A percentile compares a stretch with the other conserved stretches of the same genome.
These are phyloP conservation scores for Oxytropis ochrocephala DNA, from an alignment of 306 rosid species.

Conservation along the genomic window DNA sequence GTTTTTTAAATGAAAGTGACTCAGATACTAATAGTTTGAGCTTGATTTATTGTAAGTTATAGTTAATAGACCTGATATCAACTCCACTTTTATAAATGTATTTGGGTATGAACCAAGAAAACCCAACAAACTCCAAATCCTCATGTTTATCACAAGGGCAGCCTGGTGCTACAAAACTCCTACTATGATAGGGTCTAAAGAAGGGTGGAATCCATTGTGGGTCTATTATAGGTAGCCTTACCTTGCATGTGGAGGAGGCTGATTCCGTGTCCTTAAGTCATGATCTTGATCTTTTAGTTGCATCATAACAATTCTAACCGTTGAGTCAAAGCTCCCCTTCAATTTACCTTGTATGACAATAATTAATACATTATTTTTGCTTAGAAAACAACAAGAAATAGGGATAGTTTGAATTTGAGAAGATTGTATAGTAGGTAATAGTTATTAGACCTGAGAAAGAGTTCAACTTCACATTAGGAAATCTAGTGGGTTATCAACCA, in stretches of 20 bases:
- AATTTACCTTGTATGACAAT: not conserved
- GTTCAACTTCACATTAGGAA: not conserved
- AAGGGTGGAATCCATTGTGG: not conserved
- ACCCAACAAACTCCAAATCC: not conserved
- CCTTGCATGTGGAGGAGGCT: not conserved
- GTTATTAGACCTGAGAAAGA: not conserved
- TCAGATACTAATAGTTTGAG: not conserved
- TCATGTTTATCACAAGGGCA: not conserved
- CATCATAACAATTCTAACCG: too few species aligned
- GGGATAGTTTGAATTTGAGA: conserved; percentile 1
- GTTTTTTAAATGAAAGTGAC: not conserved
- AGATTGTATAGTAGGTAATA: not conserved
- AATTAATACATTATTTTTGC: not conserved
- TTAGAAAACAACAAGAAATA: not conserved
- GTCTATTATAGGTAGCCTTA: not conserved
- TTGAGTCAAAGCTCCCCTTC: too few species aligned
- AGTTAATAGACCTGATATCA: not conserved
- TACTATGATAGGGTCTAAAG: not conserved
- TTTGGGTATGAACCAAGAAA: not conserved
- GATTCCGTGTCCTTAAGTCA: not conserved
- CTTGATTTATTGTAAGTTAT: not conserved
- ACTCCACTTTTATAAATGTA: not conserved
- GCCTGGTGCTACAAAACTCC: too few species aligned
- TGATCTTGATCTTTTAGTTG: too few species aligned
- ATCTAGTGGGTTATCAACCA: not conserved